Evolutionary conservation across 352 stramenopile species (phyloP).

Genomic region (Globisporangium spinosum): DNA sequence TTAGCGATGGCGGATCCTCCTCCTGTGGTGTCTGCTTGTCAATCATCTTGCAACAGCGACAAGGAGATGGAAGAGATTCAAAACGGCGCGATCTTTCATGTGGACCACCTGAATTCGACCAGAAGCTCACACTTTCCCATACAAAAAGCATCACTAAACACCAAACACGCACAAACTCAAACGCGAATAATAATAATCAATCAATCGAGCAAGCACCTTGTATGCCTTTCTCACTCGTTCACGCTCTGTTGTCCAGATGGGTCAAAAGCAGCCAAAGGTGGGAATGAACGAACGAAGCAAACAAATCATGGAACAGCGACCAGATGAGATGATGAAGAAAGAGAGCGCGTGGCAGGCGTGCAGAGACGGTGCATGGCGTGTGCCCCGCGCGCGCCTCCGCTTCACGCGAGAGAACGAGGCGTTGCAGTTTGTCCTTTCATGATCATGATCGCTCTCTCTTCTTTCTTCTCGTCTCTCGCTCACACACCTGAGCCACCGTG

Average conservation of each 20-base stretch:
- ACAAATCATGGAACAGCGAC: background rate
- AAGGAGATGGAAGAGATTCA: background rate
- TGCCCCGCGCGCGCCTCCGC: conserved; percentile 1
- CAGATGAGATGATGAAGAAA: background rate
- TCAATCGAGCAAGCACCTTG: no score
- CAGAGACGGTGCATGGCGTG: conserved; percentile 10
- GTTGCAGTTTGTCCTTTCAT: conserved; percentile 4
- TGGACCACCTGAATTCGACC: conserved; percentile 1
- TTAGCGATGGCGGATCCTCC: background rate
- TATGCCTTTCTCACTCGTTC: no score
- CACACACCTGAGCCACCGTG: background rate
- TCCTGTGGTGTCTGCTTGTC: background rate
- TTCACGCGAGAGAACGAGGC: background rate
- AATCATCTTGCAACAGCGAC: background rate
- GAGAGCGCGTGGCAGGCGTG: background rate
- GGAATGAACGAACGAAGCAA: background rate
- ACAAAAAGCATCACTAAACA: background rate
- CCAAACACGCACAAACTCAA: background rate
- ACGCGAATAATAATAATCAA: background rate
- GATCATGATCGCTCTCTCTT: background rate
- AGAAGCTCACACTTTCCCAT: background rate
- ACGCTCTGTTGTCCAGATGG: background rate
- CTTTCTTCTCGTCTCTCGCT: background rate
- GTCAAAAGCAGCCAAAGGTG: background rate
- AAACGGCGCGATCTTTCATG: conserved; percentile 6